phyloP scores from a whole-genome alignment of 441 rosid species.

The Gossypium schwendimanii region DNA sequence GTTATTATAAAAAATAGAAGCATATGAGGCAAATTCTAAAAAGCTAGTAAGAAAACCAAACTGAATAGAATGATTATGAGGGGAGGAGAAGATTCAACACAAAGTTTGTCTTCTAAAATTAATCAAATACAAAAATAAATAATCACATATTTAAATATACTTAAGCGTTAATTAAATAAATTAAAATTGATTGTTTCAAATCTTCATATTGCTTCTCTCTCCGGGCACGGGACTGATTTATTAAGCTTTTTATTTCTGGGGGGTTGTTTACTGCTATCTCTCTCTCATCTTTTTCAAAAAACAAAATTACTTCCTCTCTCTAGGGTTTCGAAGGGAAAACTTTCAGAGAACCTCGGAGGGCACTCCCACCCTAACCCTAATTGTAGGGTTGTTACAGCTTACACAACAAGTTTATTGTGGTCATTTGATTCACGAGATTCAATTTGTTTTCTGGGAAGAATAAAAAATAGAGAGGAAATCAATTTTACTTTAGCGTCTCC shows the following conservation, averaged over 20 bases:
- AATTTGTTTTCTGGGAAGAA: background rate
- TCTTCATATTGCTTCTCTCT: background rate
- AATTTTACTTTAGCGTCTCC: constrained; percentile 10
- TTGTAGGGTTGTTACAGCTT: constrained; percentile 16
- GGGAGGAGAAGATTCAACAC: background rate
- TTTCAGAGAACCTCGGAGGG: background rate
- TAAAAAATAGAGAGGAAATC: background rate
- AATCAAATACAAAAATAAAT: background rate
- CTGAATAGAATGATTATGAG: background rate
- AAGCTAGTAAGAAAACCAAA: background rate
- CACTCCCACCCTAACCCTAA: background rate
- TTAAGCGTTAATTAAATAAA: background rate
- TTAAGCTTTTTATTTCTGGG: background rate
- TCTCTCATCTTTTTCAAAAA: background rate
- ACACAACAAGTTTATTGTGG: background rate
- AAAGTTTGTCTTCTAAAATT: background rate
- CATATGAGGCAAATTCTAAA: background rate
- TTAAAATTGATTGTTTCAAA: background rate
- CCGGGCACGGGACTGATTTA: constrained; percentile 19
- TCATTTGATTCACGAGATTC: constrained; percentile 10
- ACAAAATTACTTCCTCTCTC: constrained; percentile 12
- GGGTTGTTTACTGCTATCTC: background rate
- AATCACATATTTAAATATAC: background rate
- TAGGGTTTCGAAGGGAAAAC: constrained; percentile 29
- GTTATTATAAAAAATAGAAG: too few species aligned